These are phyloP conservation scores for Salisapilia sapeloensis DNA, from an alignment of 352 stramenopile genomes.

Conservation along the genomic window DNA sequence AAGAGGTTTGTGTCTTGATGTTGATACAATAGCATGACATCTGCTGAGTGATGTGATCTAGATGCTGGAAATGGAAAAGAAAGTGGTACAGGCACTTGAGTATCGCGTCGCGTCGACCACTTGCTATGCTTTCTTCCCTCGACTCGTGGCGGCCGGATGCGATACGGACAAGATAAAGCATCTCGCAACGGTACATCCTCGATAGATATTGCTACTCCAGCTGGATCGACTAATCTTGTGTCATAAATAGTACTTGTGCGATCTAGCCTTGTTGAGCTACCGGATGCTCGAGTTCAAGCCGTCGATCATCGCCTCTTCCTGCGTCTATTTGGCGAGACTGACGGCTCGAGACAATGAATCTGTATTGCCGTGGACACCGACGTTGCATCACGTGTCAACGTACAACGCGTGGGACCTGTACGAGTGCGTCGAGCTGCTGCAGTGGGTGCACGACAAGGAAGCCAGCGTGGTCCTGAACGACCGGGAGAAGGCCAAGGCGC, in stretches of 20 bases:
- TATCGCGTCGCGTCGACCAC: slow-evolving; percentile 64
- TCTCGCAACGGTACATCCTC: slow-evolving; percentile 30
- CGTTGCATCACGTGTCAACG: slow-evolving; percentile 56
- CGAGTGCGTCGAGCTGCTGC: slow-evolving; percentile 46
- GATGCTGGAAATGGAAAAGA: slow-evolving; percentile 74
- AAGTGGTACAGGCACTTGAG: slow-evolving; percentile 55
- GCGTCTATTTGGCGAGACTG: slow-evolving; percentile 54
- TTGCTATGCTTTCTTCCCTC: slow-evolving; percentile 52
- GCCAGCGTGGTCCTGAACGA: slow-evolving; percentile 36
- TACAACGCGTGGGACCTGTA: slow-evolving; percentile 57
- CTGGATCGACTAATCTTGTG: not conserved
- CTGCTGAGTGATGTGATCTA: slow-evolving; percentile 5
- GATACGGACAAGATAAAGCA: slow-evolving; percentile 29
- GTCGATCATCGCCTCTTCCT: slow-evolving; percentile 48
- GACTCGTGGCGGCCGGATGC: slow-evolving; percentile 39
- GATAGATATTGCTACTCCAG: not conserved
- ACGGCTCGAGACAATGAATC: slow-evolving; percentile 37
- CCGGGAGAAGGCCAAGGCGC: slow-evolving; percentile 61
- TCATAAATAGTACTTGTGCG: slow-evolving; percentile 42
- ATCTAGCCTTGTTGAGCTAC: slow-evolving; percentile 50
- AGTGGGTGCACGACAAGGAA: slow-evolving; percentile 38
- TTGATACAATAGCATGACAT: not conserved
- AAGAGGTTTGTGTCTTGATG: slow-evolving; percentile 27
- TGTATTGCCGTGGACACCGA: slow-evolving; percentile 54
- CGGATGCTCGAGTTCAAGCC: slow-evolving; percentile 58